Evolutionary conservation across 768 basidiomycete species (phyloP).

Genomic region (Zangia roseola): DNA sequence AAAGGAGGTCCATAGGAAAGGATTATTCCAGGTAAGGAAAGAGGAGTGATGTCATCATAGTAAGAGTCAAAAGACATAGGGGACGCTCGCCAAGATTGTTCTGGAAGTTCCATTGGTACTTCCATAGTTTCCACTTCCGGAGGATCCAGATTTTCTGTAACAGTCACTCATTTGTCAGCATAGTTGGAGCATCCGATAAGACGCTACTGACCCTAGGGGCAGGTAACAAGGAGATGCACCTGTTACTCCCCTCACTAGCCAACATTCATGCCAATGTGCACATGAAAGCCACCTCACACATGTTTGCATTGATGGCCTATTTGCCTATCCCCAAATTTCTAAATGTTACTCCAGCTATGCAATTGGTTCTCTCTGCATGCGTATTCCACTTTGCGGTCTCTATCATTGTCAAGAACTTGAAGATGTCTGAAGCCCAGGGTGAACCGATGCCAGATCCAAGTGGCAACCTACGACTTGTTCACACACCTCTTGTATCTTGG

Average conservation of each 20-base stretch:
- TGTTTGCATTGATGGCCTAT: conserved; percentile 27
- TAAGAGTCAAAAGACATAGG: too few species aligned
- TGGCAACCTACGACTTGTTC: conserved; percentile 3
- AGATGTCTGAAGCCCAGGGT: conserved; percentile 26
- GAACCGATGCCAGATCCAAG: conserved; percentile 28
- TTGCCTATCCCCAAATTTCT: conserved; percentile 34
- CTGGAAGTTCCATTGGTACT: too few species aligned
- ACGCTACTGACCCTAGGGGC: conserved; percentile 31
- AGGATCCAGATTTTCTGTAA: too few species aligned
- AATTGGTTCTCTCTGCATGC: conserved; percentile 24
- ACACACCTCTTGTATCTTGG: conserved; percentile 14
- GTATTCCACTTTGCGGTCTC: conserved; percentile 33
- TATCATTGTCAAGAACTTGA: conserved; percentile 29
- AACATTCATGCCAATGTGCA: conserved; percentile 32
- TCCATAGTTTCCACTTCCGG: too few species aligned
- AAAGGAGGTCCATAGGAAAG: too few species aligned
- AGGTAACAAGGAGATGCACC: conserved; percentile 33
- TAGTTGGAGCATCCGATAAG: conserved; percentile 34
- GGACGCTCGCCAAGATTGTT: too few species aligned
- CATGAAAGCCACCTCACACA: conserved; percentile 33
- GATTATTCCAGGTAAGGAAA: too few species aligned
- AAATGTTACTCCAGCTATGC: conserved; percentile 16
- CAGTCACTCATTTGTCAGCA: conserved; percentile 29
- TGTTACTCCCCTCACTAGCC: conserved; percentile 28
- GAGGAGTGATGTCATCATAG: too few species aligned